Percentiles rank a stretch among this genome's conserved stretches.
phyloP scores from a whole-genome alignment of 1,284 basidiomycete genomes.

The Tilletiaria anomala region DNA sequence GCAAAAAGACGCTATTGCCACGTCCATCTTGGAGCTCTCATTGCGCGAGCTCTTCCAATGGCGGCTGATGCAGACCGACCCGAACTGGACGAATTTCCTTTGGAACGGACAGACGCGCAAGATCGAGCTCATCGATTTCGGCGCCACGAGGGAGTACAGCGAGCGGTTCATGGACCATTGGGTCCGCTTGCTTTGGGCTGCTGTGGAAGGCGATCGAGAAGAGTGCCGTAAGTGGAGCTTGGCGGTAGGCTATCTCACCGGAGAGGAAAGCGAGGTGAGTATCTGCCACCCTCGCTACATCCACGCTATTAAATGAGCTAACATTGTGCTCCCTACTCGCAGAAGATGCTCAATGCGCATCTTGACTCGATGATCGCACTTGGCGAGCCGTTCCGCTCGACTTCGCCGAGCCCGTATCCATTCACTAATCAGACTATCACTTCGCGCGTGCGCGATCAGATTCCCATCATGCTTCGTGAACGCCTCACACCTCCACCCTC shows the following conservation, averaged over 20 bases:
- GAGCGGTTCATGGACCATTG: constrained; percentile 78
- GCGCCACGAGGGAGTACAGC: constrained; percentile 75
- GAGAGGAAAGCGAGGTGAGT: constrained; percentile 60
- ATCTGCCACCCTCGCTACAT: background rate
- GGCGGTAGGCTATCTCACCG: constrained; percentile 75
- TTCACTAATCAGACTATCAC: constrained; percentile 60
- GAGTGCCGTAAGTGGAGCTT: constrained; percentile 61
- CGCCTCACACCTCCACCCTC: constrained; percentile 79
- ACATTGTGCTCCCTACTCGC: constrained; percentile 3
- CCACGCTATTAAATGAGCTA: background rate
- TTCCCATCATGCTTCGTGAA: constrained; percentile 80
- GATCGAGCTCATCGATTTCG: constrained; percentile 89
- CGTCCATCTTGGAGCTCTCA: constrained; percentile 67
- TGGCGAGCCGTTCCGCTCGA: constrained; percentile 59
- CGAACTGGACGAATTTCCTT: constrained; percentile 95
- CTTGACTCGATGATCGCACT: constrained; percentile 61
- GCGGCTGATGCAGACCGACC: constrained; percentile 92
- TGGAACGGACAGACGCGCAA: constrained; percentile 50
- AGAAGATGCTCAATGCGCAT: constrained; percentile 81
- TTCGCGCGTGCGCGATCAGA: constrained; percentile 57
- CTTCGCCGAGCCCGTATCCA: constrained; percentile 50
- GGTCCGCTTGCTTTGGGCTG: constrained; percentile 64
- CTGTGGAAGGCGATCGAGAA: constrained; percentile 55
- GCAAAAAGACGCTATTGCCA: constrained; percentile 54
- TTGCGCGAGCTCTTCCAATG: constrained; percentile 80